These are phyloP conservation scores for Lodderomyces margitis DNA, from an alignment of 1,139 yeast species.

Conservation along the genomic window DNA sequence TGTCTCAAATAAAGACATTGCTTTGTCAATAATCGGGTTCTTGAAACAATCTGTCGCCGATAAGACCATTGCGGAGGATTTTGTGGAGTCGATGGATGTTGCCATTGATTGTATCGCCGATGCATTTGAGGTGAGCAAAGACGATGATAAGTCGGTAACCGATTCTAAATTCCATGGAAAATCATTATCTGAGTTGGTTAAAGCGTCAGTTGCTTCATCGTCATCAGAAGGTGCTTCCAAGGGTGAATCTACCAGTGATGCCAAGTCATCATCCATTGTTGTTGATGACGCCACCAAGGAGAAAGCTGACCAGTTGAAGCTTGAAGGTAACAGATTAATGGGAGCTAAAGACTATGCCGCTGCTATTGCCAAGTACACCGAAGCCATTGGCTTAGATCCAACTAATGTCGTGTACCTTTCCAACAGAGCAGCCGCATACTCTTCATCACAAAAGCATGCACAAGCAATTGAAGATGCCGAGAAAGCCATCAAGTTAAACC, in stretches of 20 bases:
- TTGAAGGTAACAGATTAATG: constrained; percentile 90
- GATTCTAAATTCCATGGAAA: constrained; percentile 47
- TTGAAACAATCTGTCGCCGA: constrained; percentile 58
- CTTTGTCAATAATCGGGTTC: constrained; percentile 72
- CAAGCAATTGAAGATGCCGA: constrained; percentile 83
- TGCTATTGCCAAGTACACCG: constrained; percentile 76
- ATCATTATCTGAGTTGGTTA: constrained; percentile 46
- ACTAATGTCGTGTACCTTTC: constrained; percentile 82
- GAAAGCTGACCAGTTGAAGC: constrained; percentile 79
- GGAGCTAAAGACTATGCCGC: constrained; percentile 67
- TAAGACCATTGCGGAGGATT: constrained; percentile 73
- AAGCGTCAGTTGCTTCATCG: constrained; percentile 8
- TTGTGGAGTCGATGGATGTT: constrained; percentile 88
- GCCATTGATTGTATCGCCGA: constrained; percentile 92
- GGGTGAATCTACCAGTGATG: constrained; percentile 4
- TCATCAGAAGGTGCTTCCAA: constrained; percentile 6
- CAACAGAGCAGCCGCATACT: constrained; percentile 96
- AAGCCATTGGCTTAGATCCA: constrained; percentile 73
- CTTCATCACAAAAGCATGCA: constrained; percentile 71
- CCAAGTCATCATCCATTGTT: constrained; percentile 24
- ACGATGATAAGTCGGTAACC: constrained; percentile 34
- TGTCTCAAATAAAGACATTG: constrained; percentile 60
- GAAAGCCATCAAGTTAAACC: constrained; percentile 73
- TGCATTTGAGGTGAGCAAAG: constrained; percentile 70
- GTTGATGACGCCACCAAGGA: constrained; percentile 57